Percentiles rank a stretch among this genome's conserved stretches.
Evolutionary conservation across 148 eudicot species (phyloP).

Genomic region (Talinum fruticosum): DNA sequence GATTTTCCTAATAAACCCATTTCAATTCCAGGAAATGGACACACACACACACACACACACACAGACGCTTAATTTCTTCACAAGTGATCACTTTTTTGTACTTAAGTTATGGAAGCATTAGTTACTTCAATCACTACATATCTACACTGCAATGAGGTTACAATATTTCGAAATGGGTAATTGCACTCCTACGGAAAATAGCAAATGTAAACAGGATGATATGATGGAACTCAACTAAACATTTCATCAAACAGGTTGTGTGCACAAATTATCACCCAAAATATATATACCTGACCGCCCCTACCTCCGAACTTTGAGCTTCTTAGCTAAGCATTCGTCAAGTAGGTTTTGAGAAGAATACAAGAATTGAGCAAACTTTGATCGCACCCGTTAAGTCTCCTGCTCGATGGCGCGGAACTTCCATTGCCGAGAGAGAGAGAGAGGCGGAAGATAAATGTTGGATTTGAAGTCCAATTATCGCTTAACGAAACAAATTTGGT

Average conservation of each 20-base stretch:
- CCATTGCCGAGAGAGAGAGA: not conserved
- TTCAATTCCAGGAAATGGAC: not conserved
- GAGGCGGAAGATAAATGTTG: not conserved
- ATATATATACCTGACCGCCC: not conserved
- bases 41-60: not conserved
- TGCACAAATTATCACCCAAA: slow-evolving; percentile 12
- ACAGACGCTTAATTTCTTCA: too few relatives aligned
- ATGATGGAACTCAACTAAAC: slow-evolving; percentile 5
- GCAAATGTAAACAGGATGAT: not conserved
- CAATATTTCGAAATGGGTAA: not conserved
- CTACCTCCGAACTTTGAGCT: not conserved
- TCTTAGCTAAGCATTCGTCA: not conserved
- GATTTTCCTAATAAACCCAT: slow-evolving; percentile 4
- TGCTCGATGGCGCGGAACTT: not conserved
- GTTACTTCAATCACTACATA: too few relatives aligned
- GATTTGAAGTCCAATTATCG: not conserved
- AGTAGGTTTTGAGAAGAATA: too few relatives aligned
- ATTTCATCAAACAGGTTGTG: slow-evolving; percentile 31
- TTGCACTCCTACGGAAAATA: not conserved
- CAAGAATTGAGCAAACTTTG: not conserved
- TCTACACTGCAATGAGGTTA: too few relatives aligned
- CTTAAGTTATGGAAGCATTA: too few relatives aligned
- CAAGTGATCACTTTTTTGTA: too few relatives aligned
- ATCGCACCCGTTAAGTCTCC: not conserved
- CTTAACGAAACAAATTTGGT: not conserved